phyloP scores from a whole-genome alignment of 2,329 filamentous ascomycete species.

The Zarea fungicola region DNA sequence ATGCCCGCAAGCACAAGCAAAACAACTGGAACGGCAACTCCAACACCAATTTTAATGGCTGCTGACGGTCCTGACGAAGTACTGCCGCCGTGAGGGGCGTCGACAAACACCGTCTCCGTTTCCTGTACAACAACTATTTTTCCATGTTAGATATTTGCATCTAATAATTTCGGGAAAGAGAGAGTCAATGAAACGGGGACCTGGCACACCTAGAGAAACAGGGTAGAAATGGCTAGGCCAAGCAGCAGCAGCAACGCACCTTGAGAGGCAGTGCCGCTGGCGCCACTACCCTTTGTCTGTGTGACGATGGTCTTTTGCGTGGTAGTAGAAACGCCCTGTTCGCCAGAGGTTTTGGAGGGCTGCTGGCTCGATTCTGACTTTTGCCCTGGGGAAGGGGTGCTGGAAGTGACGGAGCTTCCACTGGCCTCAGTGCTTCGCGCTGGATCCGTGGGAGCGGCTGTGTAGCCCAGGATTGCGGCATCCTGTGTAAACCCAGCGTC shows the following conservation, averaged over 20 bases:
- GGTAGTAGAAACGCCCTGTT: conserved; percentile 13
- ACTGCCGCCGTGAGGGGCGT: neutral
- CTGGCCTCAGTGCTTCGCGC: conserved; percentile 11
- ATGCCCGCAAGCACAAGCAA: neutral
- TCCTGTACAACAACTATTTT: conserved; percentile 3
- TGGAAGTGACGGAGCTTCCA: neutral
- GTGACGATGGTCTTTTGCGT: conserved; percentile 22
- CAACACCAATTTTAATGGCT: conserved; percentile 1
- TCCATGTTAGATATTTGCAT: neutral
- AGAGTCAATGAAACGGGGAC: neutral
- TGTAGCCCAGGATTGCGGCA: conserved; percentile 20
- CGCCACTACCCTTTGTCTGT: conserved; percentile 20
- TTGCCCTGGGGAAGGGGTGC: neutral
- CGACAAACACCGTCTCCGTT: conserved; percentile 7
- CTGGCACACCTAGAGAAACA: conserved; percentile 8
- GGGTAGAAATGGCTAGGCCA: conserved; percentile 6
- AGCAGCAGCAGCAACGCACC: conserved; percentile 26
- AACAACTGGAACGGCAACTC: neutral
- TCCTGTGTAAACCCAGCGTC: conserved; percentile 23
- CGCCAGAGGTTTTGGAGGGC: conserved; percentile 3
- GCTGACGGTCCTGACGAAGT: neutral
- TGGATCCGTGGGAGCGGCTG: conserved; percentile 18
- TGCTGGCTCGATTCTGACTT: conserved; percentile 17
- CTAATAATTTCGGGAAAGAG: neutral
- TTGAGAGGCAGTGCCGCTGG: conserved; percentile 19